Evolutionary conservation across 345 rosid species (phyloP), one percentile per base, ranked within the genome.

Genomic region (Salix suchowensis): DNA sequence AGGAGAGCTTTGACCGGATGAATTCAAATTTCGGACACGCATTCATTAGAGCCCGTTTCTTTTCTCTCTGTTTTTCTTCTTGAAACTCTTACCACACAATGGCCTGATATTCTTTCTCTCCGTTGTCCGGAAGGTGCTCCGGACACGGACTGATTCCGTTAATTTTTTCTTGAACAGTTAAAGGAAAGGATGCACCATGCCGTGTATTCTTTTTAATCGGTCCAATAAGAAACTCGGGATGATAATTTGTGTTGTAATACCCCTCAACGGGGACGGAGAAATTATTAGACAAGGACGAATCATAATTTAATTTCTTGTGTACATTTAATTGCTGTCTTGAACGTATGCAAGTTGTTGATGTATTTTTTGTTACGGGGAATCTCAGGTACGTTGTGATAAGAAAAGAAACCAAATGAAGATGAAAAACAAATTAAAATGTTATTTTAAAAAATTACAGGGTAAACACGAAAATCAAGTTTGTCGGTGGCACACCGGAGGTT

Each of bases 1-100:
- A 87, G 93, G 77, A 91, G 77, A 84, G 80, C 92, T 65, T 83
- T 89, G 77, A 21, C 87, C 26, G 82, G 84, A 75, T 85, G 75
- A 80, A 58, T 55, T 24, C 58, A 55, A 42, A 37, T 39, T 18
- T 24, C 39, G 19, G 65, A 24, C 32, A 10, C 21, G 0, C 37
- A 36, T 36, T 36, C 37, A 21, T 36, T 68, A 3, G 40, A 26
- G 19, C 44, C 32, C 5, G 48, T 50, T 66, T 37, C 55, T 14
- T 61, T 68, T 18, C 21, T 34, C 37, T 36, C 7, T 36, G 37
- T 36, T 36, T 36, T 36, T n/a, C 23, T 36, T 6, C 24, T 16
- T 10, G 12, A 10, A 34, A 46, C 28, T 30, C 14, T 40, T 18
- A 70, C 2, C 62, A 23, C 6, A 65, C 16, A 16, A 37, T 26